Evolutionary conservation across 768 basidiomycete species (phyloP).

Genomic region (Rhodotorula taiwanensis): DNA sequence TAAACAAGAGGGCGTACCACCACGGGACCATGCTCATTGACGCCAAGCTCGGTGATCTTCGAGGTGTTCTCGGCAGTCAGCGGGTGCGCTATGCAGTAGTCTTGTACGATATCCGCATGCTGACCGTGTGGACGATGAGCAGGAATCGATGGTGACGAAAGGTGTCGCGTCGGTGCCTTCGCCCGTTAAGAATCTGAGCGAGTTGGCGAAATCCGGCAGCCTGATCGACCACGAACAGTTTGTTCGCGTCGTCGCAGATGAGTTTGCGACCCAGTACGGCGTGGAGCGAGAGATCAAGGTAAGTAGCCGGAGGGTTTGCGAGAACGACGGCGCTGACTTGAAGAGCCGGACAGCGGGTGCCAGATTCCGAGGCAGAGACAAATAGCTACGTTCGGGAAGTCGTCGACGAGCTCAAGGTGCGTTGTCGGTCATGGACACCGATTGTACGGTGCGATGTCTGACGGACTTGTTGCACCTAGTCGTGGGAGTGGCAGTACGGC

Average conservation of each 20-base stretch:
- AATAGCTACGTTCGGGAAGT: constrained; percentile 62
- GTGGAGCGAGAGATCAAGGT: constrained; percentile 20
- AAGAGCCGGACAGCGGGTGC: constrained; percentile 46
- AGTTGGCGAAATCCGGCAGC: constrained; percentile 45
- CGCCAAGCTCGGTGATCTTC: constrained; percentile 63
- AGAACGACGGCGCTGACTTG: not conserved
- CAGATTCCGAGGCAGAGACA: constrained; percentile 49
- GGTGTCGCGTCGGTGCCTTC: constrained; percentile 88
- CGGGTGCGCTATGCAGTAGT: constrained; percentile 53
- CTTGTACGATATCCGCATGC: not conserved
- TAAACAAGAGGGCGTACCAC: constrained; percentile 82
- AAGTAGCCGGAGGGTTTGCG: too few relatives aligned
- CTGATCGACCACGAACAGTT: constrained; percentile 63
- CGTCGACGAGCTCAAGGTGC: constrained; percentile 65
- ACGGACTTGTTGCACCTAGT: constrained; percentile 49
- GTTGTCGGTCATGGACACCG: constrained; percentile 36
- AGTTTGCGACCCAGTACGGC: constrained; percentile 60
- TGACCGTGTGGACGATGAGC: not conserved
- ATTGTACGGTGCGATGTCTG: not conserved
- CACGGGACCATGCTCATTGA: constrained; percentile 98
- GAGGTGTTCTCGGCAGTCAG: constrained; percentile 60
- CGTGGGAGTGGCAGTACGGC: constrained; percentile 88
- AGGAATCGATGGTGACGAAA: constrained; percentile 75
- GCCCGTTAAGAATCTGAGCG: constrained; percentile 74
- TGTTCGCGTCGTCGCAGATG: constrained; percentile 58